Percentiles rank a stretch among this genome's conserved stretches.
These are phyloP conservation scores for Vigna unguiculata DNA, from an alignment of 306 rosid genomes.

Conservation along the genomic window DNA sequence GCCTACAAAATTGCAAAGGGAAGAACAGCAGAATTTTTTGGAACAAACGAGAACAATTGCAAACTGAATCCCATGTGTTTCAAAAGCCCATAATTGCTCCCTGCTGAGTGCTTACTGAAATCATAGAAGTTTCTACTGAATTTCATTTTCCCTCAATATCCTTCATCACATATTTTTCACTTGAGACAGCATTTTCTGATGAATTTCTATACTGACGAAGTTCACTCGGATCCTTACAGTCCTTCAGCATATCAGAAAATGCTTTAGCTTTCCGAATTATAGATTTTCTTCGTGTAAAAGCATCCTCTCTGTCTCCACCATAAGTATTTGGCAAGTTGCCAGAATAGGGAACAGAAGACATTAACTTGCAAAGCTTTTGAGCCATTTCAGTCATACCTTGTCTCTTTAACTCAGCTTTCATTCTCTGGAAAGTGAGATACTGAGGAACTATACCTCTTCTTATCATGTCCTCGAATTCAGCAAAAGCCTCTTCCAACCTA, in stretches of 20 bases:
- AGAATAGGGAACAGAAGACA: constrained; percentile 85
- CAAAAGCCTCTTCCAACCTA: constrained; percentile 72
- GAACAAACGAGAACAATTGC: constrained; percentile 36
- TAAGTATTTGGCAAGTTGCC: constrained; percentile 70
- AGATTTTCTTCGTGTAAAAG: constrained; percentile 62
- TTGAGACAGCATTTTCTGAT: constrained; percentile 54
- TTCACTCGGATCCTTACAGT: constrained; percentile 69
- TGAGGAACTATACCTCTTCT: constrained; percentile 82
- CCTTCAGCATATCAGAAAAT: constrained; percentile 74
- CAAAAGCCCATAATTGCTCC: constrained; percentile 34
- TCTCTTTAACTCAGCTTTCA: constrained; percentile 65
- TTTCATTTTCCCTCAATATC: constrained; percentile 53
- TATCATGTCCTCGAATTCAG: constrained; percentile 81
- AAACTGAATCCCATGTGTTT: constrained; percentile 28
- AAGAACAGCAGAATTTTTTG: not conserved
- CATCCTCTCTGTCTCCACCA: constrained; percentile 52
- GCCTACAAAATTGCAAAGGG: not conserved
- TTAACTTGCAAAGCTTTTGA: constrained; percentile 60
- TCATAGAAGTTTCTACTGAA: constrained; percentile 34
- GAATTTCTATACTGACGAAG: constrained; percentile 58
- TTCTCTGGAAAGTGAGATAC: constrained; percentile 81
- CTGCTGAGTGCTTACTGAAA: constrained; percentile 26
- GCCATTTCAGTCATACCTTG: constrained; percentile 74
- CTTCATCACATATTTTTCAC: constrained; percentile 59
- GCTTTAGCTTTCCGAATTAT: constrained; percentile 75